Evolutionary conservation across 805 yeast genomes (phyloP).

Genomic region (Kodamaea laetipori): DNA sequence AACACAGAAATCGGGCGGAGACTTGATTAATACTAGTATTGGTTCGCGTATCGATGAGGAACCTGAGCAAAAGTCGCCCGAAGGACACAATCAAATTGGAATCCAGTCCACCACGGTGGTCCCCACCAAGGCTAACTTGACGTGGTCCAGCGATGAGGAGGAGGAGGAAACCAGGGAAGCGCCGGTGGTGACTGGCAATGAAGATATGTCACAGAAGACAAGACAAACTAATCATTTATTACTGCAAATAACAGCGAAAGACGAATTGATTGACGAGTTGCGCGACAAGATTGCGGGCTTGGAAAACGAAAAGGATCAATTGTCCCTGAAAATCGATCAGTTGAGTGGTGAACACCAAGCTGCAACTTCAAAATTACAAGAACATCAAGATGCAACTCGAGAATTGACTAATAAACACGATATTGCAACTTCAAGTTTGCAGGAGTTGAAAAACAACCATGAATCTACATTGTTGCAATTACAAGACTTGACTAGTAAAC

Average conservation of each 20-base stretch:
- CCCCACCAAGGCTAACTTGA: slow-evolving; percentile 82
- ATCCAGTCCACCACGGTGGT: slow-evolving; percentile 68
- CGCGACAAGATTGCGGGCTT: slow-evolving; percentile 10
- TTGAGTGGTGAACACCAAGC: slow-evolving; percentile 26
- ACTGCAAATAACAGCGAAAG: slow-evolving; percentile 6
- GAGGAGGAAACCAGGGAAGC: slow-evolving; percentile 39
- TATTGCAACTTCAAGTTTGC: too few species aligned
- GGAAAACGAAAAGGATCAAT: slow-evolving; percentile 14
- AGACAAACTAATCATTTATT: slow-evolving; percentile 10
- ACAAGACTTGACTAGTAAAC: slow-evolving; percentile 27
- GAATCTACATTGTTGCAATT: too few species aligned
- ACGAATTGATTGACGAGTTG: slow-evolving; percentile 13
- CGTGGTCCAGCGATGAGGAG: slow-evolving; percentile 89
- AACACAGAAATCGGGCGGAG: slow-evolving; percentile 2
- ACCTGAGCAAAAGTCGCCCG: not conserved
- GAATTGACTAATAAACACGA: too few species aligned
- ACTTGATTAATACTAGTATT: too few species aligned
- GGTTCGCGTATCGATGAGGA: slow-evolving; percentile 11
- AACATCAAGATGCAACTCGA: too few species aligned
- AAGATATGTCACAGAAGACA: slow-evolving; percentile 11
- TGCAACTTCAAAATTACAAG: not conserved
- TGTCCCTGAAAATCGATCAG: slow-evolving; percentile 21
- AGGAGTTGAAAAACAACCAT: too few species aligned
- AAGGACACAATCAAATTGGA: slow-evolving; percentile 30
- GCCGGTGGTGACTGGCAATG: slow-evolving; percentile 9